Conservation (phyloP, 352 stramenopile species). For the Phytophthora macrochlamydospora region DNA sequence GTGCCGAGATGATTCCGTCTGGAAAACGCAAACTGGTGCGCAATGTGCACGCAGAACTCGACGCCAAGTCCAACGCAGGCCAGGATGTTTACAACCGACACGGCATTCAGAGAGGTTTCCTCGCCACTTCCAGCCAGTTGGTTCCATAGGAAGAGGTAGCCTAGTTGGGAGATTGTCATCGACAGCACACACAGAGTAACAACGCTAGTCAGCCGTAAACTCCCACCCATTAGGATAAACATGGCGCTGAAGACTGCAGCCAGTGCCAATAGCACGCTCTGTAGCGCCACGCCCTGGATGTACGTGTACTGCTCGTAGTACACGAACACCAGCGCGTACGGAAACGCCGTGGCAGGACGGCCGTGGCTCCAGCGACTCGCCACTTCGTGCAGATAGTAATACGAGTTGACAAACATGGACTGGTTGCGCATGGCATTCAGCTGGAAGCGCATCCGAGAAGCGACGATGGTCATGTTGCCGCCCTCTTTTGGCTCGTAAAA, state of each 20-base stretch:
- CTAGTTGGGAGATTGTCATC: conserved; percentile 79
- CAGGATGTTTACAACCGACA: conserved; percentile 91
- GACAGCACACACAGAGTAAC: conserved; percentile 82
- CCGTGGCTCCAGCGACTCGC: conserved; percentile 46
- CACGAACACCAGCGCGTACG: conserved; percentile 91
- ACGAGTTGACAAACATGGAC: conserved; percentile 91
- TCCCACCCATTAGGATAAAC: conserved; percentile 78
- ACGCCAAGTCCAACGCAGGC: conserved; percentile 87
- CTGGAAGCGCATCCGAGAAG: conserved; percentile 88
- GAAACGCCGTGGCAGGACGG: conserved; percentile 58
- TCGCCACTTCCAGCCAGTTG: conserved; percentile 33
- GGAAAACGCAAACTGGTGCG: conserved; percentile 82
- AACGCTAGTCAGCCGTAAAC: conserved; percentile 63
- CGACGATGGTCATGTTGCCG: conserved; percentile 38
- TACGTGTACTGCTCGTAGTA: conserved; percentile 94
- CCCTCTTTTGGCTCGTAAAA: conserved; percentile 42
- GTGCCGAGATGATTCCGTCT: conserved; percentile 49
- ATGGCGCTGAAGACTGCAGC: conserved; percentile 81
- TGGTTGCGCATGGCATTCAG: conserved; percentile 87
- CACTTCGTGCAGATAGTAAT: conserved; percentile 84
- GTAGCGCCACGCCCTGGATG: conserved; percentile 89
- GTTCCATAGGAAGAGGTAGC: conserved; percentile 88
- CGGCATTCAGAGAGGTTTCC: conserved; percentile 87
- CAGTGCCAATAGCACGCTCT: conserved; percentile 84
- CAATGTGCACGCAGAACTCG: conserved; percentile 91